Evolutionary conservation across 768 basidiomycete species (phyloP), one percentile per base, ranked within the genome.

Genomic region (Mycena pura): DNA sequence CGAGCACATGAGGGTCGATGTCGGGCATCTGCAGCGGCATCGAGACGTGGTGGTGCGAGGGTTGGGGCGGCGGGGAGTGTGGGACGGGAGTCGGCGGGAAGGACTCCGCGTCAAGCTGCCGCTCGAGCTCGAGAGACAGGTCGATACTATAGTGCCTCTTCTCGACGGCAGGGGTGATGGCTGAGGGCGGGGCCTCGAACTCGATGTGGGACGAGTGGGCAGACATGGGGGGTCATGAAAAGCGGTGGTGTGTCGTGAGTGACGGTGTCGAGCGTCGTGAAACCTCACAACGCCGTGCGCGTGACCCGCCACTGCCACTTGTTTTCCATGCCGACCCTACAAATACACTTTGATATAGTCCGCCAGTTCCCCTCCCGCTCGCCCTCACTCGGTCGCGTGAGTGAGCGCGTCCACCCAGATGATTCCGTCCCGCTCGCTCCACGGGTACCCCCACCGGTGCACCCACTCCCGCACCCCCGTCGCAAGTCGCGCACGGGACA

Each of bases 361-460:
- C 34, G 34, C 34, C 34, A 36, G 9, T 9, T 36, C 34, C 34
- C 17, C 28, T 6, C 21, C 19, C 11, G 11, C 28, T 49, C 34
- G 6, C 40, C 67, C 46, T 70, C 73, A 82, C 69, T 81, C 81
- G 17, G 78, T 76, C 38, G 80, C 74, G 64, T 96, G 94, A 27
- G 92, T 94, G 64, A 93, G 78, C 22, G 90, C 78, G 74, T 98
- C 96, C 47, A 97, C 86, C 73, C 92, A 95, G 54, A 97, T 85
- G 49, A 94, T 86, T 3, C 96, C 96, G 69, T 93, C 93, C 8
- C 89, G 86, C 73, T 97, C 96, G 74, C 84, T 91, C 96, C 95
- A 97, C 17, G 96, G 92, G 78, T 96, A 98, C 57, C 93, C 92
- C 93, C 94, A 98, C 55, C 91, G 86, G 68, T 95, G 92, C 44